Base-by-base conservation (phyloP, 176 grass and related monocot species). In the Juncus effusus region DNA sequence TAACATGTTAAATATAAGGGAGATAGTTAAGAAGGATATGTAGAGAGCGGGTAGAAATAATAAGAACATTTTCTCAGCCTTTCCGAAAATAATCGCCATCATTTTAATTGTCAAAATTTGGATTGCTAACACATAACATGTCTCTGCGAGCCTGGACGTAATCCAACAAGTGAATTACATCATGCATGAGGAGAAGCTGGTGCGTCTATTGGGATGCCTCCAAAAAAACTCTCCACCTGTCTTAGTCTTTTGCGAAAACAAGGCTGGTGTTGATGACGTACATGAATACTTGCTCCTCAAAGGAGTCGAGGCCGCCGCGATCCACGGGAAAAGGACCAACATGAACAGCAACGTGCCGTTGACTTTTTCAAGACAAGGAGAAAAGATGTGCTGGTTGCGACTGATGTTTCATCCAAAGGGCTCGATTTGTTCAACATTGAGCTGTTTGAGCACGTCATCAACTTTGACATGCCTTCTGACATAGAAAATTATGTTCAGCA, bases 111-210 rank as follows among this genome's bases (percentile, higher is more conserved):
- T 28, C 19, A 28, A 28, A 28, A 28, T 28, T 28, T 28, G 19
- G 19, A 28, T 28, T 28, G 19, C 19, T 28, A 28, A 28, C 19
- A 28, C 19, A 1, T 0, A 28, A 28, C 19, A 28, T 53, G 93
- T n/a, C n/a, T n/a, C 93, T 3, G 93, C 88, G 62, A 97, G 92
- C 61, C 85, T 97, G 10, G 93, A 97, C 59, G 93, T 92, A 11
- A 86, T 97, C 69, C 93, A 97, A 89, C 88, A 97, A 72, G 94
- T 97, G 5, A 85, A 97, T 63, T 97, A 97, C 62, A 88, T 97
- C 47, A 97, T 93, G 72, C 88, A 97, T 75, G 94, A 97, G 28
- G 94, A 82, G 49, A 89, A 87, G 68, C 82, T 87, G 62, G 82
- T 82, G 37, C 92, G 92, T 65, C 94, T 97, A 52, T 83, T 97